These are phyloP conservation scores for Jamesozyma lodderae DNA, from an alignment of 805 yeast genomes.

Conservation along the genomic window DNA sequence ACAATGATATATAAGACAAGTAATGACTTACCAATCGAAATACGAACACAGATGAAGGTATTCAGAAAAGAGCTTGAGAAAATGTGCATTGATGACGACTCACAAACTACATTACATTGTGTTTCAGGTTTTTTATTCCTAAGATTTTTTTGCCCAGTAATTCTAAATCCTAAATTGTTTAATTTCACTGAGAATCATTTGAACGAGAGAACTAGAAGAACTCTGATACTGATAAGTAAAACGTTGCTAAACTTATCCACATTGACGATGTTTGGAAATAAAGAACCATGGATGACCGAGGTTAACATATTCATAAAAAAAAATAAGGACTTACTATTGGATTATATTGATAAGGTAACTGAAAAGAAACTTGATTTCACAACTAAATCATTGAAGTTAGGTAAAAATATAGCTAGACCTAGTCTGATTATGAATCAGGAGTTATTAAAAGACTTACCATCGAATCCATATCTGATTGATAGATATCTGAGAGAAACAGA, in stretches of 20 bases:
- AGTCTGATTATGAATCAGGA: constrained; percentile 43
- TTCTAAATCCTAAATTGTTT: constrained; percentile 81
- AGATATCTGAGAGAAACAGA: constrained; percentile 53
- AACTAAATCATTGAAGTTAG: constrained; percentile 46
- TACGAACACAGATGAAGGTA: constrained; percentile 54
- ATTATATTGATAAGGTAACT: constrained; percentile 65
- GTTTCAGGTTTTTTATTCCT: constrained; percentile 77
- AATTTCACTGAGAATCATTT: constrained; percentile 64
- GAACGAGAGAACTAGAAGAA: constrained; percentile 61
- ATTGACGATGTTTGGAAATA: constrained; percentile 62
- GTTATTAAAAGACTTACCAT: constrained; percentile 50
- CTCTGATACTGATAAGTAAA: constrained; percentile 75
- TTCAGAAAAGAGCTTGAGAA: constrained; percentile 58
- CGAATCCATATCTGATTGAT: constrained; percentile 61
- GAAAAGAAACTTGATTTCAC: constrained; percentile 59
- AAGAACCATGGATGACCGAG: constrained; percentile 69
- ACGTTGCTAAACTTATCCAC: constrained; percentile 71
- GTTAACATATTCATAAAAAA: constrained; percentile 61
- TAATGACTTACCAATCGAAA: constrained; percentile 62
- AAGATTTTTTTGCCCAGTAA: constrained; percentile 83
- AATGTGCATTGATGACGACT: constrained; percentile 39
- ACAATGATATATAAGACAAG: constrained; percentile 50
- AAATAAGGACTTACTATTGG: constrained; percentile 49
- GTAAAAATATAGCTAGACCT: constrained; percentile 48
- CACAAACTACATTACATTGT: constrained; percentile 51